Evolutionary conservation across 495 filamentous ascomycete species (phyloP).

Genomic region (Hypoxylon perforatum): DNA sequence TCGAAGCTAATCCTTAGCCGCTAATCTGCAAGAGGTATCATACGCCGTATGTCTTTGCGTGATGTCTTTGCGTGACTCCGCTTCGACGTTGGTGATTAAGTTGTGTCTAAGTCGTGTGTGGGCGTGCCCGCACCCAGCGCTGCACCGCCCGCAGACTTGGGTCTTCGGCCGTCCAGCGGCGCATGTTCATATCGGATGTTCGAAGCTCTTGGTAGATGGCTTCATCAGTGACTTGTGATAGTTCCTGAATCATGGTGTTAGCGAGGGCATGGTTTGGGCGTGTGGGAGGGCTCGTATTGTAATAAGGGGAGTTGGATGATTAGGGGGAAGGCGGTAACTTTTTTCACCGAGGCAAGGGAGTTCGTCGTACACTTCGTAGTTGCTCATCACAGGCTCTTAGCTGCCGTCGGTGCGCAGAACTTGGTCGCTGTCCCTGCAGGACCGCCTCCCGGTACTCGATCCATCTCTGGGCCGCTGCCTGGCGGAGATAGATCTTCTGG

Average conservation of each 20-base stretch:
- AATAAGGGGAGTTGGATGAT: neutral
- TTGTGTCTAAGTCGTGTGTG: slow-evolving; percentile 42
- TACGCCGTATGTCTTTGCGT: slow-evolving; percentile 4
- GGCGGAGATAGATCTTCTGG: slow-evolving; percentile 85
- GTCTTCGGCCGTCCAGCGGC: slow-evolving; percentile 80
- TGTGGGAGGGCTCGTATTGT: neutral
- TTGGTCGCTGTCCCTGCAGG: slow-evolving; percentile 72
- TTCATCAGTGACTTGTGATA: slow-evolving; percentile 74
- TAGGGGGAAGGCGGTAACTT: slow-evolving; percentile 4
- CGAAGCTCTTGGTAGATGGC: slow-evolving; percentile 72
- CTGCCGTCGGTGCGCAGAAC: slow-evolving; percentile 65
- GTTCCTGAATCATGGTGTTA: slow-evolving; percentile 63
- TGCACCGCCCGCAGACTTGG: slow-evolving; percentile 65
- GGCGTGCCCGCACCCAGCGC: slow-evolving; percentile 61
- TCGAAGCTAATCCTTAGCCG: slow-evolving; percentile 15
- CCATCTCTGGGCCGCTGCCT: slow-evolving; percentile 83
- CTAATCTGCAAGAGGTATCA: slow-evolving; percentile 28
- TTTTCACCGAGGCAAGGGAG: slow-evolving; percentile 1
- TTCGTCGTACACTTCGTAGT: slow-evolving; percentile 68
- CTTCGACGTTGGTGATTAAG: slow-evolving; percentile 25
- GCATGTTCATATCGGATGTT: slow-evolving; percentile 70
- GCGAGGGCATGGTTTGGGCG: slow-evolving; percentile 8
- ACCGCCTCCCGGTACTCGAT: slow-evolving; percentile 75
- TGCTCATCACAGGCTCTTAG: slow-evolving; percentile 69
- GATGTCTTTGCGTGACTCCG: slow-evolving; percentile 6